These are phyloP conservation scores for Xylaria sp. DNA, from an alignment of 2,329 filamentous ascomycete genomes.

Conservation along the genomic window DNA sequence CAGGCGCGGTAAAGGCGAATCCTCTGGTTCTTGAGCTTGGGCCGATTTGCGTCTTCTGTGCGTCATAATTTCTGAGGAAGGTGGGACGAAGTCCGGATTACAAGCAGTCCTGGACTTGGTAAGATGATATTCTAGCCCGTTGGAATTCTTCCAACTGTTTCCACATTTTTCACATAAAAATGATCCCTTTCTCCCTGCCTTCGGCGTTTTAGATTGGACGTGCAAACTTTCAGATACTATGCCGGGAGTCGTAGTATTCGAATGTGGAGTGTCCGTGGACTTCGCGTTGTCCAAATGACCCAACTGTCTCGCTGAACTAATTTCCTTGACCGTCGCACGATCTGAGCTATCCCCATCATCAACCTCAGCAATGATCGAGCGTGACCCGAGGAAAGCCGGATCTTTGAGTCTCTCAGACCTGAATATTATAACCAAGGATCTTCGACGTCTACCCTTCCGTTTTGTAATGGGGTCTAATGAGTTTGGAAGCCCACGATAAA, in stretches of 20 bases:
- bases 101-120: constrained; percentile 65
- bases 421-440: constrained; percentile 49
- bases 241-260: constrained; percentile 23
- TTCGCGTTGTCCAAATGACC: constrained; percentile 4
- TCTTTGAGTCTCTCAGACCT: constrained; percentile 46
- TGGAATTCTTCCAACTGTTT: constrained; percentile 66
- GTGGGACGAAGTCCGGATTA: constrained; percentile 59
- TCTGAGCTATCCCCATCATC: constrained; percentile 1
- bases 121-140: constrained; percentile 68
- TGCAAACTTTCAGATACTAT: constrained; percentile 13
- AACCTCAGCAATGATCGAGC: neutral
- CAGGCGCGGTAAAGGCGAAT: constrained; percentile 2
- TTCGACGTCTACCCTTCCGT: constrained; percentile 46
- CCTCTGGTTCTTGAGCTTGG: constrained; percentile 23
- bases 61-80: constrained; percentile 40
- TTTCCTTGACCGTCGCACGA: neutral
- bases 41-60: constrained; percentile 28
- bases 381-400: constrained; percentile 37
- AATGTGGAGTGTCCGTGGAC: constrained; percentile 1
- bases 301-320: neutral
- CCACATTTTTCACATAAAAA: constrained; percentile 66
- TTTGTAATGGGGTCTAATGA: constrained; percentile 44
- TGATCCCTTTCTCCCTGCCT: constrained; percentile 32
- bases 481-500: constrained; percentile 46
- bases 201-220: constrained; percentile 2